Evolutionary conservation across 164 flowering plant species (phyloP), one percentile per base, ranked within the genome.

Genomic region (Liriodendron chinense): DNA sequence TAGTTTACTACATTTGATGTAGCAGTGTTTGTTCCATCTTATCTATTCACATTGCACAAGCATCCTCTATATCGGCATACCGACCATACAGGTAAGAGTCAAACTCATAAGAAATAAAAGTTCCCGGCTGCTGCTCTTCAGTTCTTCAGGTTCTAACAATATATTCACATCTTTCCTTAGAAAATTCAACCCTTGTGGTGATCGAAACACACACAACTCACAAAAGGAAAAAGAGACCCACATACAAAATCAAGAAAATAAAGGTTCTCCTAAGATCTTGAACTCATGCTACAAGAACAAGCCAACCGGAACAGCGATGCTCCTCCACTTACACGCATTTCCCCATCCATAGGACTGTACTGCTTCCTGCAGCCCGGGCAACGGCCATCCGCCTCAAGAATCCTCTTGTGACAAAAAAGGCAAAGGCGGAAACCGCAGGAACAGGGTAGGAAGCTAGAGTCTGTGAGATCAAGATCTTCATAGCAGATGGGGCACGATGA

Each of bases 331-430:
- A 78, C 72, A 75, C 71, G 82, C n/a, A 81, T 78, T 77, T 88
- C 89, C 34, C 78, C 81, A 16, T 84, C 85, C 49, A 76, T 75
- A 10, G 84, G 71, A 24, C 80, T 83, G 75, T 92, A 94, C 1
- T 81, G 89, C 82, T 88, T 90, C 86, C 97, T 86, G 83, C 98
- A 95, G 1, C 93, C 97, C 0, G 98, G 99, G 82, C 98, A 95
- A 23, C 98, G 97, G 18, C 89, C 89, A 82, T 93, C 99, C 16
- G 82, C 92, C 80, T 90, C 96, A 26, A 91, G 91, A 78, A 93
- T 92, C 83, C 90, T 88, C 86, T 95, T 93, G 87, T 93, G 93
- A 78, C 98, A 95, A 85, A 95, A 95, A 43, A 93, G 93, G 81
- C 97, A 95, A 24, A 95, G 92, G 53, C 88, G 87, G 76, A 92